Percentiles rank a stretch among this genome's conserved stretches.
These are phyloP conservation scores for Diaporthe sp. DNA, from an alignment of 2,329 filamentous ascomycete genomes.

Conservation along the genomic window DNA sequence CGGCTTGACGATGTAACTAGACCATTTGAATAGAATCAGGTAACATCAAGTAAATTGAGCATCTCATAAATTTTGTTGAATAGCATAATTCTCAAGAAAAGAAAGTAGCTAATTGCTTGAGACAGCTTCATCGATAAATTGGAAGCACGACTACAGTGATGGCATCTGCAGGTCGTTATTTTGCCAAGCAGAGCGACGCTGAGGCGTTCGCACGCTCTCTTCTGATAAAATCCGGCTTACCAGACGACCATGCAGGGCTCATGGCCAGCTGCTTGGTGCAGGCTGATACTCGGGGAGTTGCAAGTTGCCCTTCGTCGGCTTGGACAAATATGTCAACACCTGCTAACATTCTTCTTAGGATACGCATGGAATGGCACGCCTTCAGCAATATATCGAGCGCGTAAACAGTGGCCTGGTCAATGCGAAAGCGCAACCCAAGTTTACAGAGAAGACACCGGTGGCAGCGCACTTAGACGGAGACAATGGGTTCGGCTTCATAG, in stretches of 20 bases:
- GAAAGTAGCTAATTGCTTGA: neutral
- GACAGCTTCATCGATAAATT: too few relatives aligned
- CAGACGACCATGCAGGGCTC: conserved; percentile 36
- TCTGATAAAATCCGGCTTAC: conserved; percentile 41
- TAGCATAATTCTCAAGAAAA: neutral
- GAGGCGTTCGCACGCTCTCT: neutral
- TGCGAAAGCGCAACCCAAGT: conserved; percentile 39
- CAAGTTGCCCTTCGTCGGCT: neutral
- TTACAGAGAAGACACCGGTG: conserved; percentile 44
- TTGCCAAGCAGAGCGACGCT: neutral
- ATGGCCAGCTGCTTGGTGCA: conserved; percentile 43
- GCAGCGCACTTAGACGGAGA: conserved; percentile 46
- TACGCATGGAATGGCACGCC: conserved; percentile 45
- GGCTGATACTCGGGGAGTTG: conserved; percentile 46
- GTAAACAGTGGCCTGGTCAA: conserved; percentile 42
- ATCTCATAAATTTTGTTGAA: neutral
- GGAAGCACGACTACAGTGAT: neutral
- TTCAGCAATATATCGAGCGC: conserved; percentile 44
- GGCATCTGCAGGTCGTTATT: neutral
- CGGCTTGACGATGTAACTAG: too few relatives aligned
- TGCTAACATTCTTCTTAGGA: conserved; percentile 22
- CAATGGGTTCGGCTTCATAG: conserved; percentile 48
- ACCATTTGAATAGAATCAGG: neutral
- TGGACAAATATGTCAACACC: neutral
- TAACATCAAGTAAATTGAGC: neutral